phyloP scores from a whole-genome alignment of 495 filamentous ascomycete species.

The Xylaria sp. region DNA sequence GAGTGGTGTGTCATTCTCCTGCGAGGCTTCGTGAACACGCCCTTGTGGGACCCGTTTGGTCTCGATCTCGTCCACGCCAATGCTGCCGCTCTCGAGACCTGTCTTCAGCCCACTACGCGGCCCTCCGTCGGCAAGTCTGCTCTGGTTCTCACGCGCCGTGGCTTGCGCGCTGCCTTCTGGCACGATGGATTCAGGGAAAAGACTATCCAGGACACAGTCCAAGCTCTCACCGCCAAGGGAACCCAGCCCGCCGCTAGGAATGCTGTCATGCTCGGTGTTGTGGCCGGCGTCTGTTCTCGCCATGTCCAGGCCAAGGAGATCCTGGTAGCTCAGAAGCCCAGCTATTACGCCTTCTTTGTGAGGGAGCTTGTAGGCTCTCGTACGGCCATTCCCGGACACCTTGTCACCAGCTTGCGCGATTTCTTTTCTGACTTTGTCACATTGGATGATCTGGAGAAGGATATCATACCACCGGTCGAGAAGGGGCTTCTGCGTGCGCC shows the following conservation, averaged over 20 bases:
- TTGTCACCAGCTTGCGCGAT: conserved; percentile 76
- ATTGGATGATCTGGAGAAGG: conserved; percentile 73
- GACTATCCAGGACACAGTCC: conserved; percentile 67
- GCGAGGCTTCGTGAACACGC: conserved; percentile 61
- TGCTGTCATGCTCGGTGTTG: conserved; percentile 78
- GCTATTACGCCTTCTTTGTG: conserved; percentile 79
- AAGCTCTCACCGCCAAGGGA: conserved; percentile 69
- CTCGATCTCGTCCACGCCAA: conserved; percentile 65
- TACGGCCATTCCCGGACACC: conserved; percentile 70
- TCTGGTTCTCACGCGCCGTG: conserved; percentile 74
- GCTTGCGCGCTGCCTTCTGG: conserved; percentile 71
- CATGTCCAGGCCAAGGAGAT: conserved; percentile 62
- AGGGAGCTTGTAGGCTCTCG: conserved; percentile 86
- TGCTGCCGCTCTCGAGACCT: conserved; percentile 77
- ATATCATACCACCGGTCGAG: conserved; percentile 82
- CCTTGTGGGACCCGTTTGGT: conserved; percentile 69
- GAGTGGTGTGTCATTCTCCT: conserved; percentile 86
- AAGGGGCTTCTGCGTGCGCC: conserved; percentile 88
- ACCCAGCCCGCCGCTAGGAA: conserved; percentile 68
- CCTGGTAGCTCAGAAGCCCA: conserved; percentile 68
- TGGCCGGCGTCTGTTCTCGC: conserved; percentile 84
- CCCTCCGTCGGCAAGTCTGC: conserved; percentile 68
- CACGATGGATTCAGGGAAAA: conserved; percentile 62
- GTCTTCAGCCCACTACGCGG: conserved; percentile 67
- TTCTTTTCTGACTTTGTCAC: conserved; percentile 83